These are phyloP conservation scores for Brassica incana DNA, from an alignment of 345 rosid genomes.

Conservation along the genomic window DNA sequence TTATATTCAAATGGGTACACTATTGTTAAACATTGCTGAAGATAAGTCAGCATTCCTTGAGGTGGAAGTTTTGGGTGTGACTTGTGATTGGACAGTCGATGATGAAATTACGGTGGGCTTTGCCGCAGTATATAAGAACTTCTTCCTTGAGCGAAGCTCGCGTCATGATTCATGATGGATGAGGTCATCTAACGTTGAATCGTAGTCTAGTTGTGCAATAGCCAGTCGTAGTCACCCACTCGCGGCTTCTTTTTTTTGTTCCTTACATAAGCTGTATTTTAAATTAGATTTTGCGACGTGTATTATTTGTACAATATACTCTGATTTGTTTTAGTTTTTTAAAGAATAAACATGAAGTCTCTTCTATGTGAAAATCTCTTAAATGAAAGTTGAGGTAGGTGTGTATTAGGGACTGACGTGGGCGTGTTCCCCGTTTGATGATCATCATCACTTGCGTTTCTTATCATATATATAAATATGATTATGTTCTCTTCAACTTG, in stretches of 20 bases:
- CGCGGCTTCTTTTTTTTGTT: not conserved
- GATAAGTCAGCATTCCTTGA: slow-evolving; percentile 31
- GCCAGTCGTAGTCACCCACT: not conserved
- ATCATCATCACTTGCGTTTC: slow-evolving; percentile 38
- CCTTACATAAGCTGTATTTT: not conserved
- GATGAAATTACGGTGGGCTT: slow-evolving; percentile 16
- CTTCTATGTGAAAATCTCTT: not conserved
- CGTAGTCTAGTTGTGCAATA: not conserved
- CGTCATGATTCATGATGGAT: slow-evolving; percentile 18
- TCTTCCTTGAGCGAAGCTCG: not conserved
- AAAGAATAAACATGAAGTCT: not conserved
- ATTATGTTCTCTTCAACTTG: not conserved
- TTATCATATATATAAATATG: not conserved
- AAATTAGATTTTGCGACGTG: not conserved
- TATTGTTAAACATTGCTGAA: not conserved
- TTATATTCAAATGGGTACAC: not conserved
- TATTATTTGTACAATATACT: not conserved
- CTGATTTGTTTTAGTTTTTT: not conserved
- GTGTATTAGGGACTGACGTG: slow-evolving; percentile 16
- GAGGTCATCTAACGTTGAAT: slow-evolving; percentile 6
- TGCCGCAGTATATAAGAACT: not conserved
- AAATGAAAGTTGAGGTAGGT: slow-evolving; percentile 27
- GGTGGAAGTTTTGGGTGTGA: not conserved
- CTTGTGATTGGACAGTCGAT: slow-evolving; percentile 15
- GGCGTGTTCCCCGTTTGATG: slow-evolving; percentile 33